These are phyloP conservation scores for Bipolaris sorokiniana DNA, from an alignment of 2,329 filamentous ascomycete genomes.

Conservation along the genomic window DNA sequence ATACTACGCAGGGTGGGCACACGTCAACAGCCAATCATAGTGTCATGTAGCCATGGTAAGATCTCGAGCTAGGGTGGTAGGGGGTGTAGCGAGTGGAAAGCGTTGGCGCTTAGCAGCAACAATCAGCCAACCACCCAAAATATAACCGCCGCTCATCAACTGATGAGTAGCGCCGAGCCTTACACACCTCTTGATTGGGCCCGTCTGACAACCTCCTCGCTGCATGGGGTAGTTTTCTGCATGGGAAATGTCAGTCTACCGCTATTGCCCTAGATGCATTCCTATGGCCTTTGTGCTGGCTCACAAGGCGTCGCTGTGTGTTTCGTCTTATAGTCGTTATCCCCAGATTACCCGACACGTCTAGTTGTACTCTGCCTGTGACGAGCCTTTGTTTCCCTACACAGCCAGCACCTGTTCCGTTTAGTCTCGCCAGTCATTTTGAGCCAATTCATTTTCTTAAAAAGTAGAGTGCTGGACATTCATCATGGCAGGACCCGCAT, in stretches of 20 bases:
- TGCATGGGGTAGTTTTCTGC: conserved; percentile 39
- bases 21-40: conserved; percentile 37
- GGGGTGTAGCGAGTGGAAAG: conserved; percentile 36
- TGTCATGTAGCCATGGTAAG: conserved; percentile 17
- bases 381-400: conserved; percentile 22
- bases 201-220: conserved; percentile 30
- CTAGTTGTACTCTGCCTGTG: conserved; percentile 26
- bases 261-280: conserved; percentile 38
- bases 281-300: conserved; percentile 20
- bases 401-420: conserved; percentile 18
- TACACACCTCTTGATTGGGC: conserved; percentile 42
- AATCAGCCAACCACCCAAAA: conserved; percentile 44
- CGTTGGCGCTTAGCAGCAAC: conserved; percentile 45
- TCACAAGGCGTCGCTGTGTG: conserved; percentile 11
- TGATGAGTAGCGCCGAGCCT: conserved; percentile 42
- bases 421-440: conserved; percentile 25
- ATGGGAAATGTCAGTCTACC: conserved; percentile 42
- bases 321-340: conserved; percentile 42
- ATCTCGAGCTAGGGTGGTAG: conserved; percentile 28
- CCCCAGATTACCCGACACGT: conserved; percentile 39
- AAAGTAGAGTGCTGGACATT: conserved; percentile 22
- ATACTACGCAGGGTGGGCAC: conserved; percentile 39
- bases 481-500: conserved; percentile 44
- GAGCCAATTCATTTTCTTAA: conserved; percentile 18
- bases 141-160: conserved; percentile 43